Percentiles rank a stretch among this genome's conserved stretches.
Conservation (phyloP, 2,329 filamentous ascomycete species). For the Sporothrix globosa region DNA sequence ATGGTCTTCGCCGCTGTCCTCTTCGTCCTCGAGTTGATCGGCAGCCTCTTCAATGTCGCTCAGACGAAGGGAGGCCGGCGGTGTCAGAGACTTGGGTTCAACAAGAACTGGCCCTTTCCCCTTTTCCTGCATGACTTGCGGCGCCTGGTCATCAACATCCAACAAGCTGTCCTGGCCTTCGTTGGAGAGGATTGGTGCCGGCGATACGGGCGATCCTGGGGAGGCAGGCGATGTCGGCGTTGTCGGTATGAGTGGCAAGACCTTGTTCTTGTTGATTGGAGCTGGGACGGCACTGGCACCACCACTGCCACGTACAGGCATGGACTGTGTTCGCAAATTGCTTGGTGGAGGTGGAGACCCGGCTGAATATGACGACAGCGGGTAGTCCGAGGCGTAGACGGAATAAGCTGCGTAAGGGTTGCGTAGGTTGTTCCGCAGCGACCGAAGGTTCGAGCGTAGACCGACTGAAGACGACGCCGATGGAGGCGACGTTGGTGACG, state of each 20-base stretch:
- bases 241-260: conserved; percentile 43
- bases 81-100: conserved; percentile 12
- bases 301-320: background rate
- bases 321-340: background rate
- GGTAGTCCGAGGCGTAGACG: conserved; percentile 23
- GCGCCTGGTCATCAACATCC: background rate
- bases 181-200: conserved; percentile 33
- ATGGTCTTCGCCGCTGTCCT: conserved; percentile 1
- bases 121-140: background rate
- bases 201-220: background rate
- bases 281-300: background rate
- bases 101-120: background rate
- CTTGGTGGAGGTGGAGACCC: conserved; percentile 26
- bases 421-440: conserved; percentile 32
- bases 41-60: conserved; percentile 32
- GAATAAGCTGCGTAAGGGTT: conserved; percentile 24
- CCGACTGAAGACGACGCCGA: conserved; percentile 34
- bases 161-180: conserved; percentile 36
- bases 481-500: conserved; percentile 37
- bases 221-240: background rate
- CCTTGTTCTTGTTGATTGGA: conserved; percentile 40
- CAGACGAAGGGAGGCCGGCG: conserved; percentile 23
- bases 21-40: conserved; percentile 12
- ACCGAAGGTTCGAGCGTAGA: conserved; percentile 29
- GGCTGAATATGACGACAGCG: conserved; percentile 19